Evolutionary conservation across 495 filamentous ascomycete species (phyloP), one percentile per base, ranked within the genome.

Genomic region (Cercophora newfieldiana): DNA sequence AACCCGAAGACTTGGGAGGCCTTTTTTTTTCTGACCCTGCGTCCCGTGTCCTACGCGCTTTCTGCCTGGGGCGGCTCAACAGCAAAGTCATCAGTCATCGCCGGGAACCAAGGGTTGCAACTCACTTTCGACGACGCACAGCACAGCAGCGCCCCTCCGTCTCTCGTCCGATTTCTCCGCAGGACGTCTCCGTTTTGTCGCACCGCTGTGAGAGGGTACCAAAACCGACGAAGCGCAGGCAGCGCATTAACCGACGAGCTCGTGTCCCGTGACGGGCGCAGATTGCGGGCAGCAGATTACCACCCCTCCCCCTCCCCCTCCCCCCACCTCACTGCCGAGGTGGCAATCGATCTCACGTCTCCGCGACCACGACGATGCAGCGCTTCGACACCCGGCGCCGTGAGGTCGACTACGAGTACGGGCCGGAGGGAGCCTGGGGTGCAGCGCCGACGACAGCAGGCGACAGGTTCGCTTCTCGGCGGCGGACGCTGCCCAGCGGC

Each of bases 51-150:
- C 25, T 30, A 26, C 24, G 25, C 50, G 24, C 50, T 53, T 22
- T 14, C 54, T 57, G 54, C 59, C 59, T 61, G 48, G 33, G n/a
- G 44, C 59, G 59, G 44, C 47, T 61, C 44, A 28, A 51, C 57
- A 57, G n/a, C n/a, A n/a, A n/a, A n/a, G n/a, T n/a, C 18, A 50
- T 50, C 59, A 61, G 59, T 61, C 59, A 61, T 49, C 47, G 3
- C 4, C 59, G 12, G 55, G 30, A 7, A 60, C 37, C 44, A 51
- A 22, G 21, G 16, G 25, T n/a, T 25, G 14, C 26, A 60, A 53
- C 55, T 60, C 56, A 60, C 48, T 59, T 66, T 66, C 19, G 29
- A 66, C 63, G 55, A 54, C 63, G n/a, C n/a, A n/a, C n/a, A n/a
- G n/a, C n/a, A 60, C 37, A 44, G 37, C 37, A 44, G 37, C 37